Conservation (phyloP, 2,329 filamentous ascomycete genomes). For the Xylariales sp. region DNA sequence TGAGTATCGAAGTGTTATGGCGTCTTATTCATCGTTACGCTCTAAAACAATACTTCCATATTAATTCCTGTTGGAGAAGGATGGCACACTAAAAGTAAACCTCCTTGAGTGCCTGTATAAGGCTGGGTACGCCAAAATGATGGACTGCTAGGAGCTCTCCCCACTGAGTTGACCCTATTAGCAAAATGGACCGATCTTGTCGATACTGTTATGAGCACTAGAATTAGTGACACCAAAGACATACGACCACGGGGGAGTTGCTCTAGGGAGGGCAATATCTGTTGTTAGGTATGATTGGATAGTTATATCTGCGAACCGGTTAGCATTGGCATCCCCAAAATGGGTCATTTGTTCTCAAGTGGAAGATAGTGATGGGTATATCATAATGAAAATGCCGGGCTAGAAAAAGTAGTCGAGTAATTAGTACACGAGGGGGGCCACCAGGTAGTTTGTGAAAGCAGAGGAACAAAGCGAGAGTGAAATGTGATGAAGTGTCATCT, state of each 20-base stretch:
- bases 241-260: not conserved
- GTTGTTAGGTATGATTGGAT: not conserved
- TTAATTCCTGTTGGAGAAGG: not conserved
- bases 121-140: not conserved
- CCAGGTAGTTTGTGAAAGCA: slow-evolving; percentile 21
- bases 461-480: slow-evolving; percentile 26
- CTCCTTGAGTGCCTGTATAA: not conserved
- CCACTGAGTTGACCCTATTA: not conserved
- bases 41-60: not conserved
- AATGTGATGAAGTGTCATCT: slow-evolving; percentile 36
- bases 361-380: slow-evolving; percentile 3
- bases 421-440: slow-evolving; percentile 26
- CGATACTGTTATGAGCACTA: not conserved
- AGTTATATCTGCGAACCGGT: slow-evolving; percentile 19
- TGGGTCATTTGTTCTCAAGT: not conserved
- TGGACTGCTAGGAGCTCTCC: not conserved
- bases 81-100: not conserved
- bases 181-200: not conserved
- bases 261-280: not conserved
- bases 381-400: not conserved
- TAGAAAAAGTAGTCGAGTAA: not conserved
- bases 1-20: not conserved
- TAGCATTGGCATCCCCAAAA: slow-evolving; percentile 11
- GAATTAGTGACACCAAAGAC: not conserved
- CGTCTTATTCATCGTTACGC: not conserved